Conservation (phyloP, 805 yeast species). For the Nakazawaea anatomiae region DNA sequence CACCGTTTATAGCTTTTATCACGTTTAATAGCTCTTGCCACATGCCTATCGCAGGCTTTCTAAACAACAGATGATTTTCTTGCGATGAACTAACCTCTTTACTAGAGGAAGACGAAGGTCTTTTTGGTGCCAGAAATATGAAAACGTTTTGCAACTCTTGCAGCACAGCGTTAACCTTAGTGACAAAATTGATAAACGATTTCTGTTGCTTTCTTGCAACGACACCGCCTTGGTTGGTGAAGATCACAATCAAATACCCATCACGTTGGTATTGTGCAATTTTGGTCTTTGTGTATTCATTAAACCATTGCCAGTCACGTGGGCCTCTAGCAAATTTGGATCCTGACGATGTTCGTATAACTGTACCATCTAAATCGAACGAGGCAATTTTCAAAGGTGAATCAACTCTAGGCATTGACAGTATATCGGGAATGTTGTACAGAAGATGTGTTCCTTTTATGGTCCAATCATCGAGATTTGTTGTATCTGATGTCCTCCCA, state of each 20-base stretch:
- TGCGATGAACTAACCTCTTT: conserved; percentile 21
- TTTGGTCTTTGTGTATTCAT: conserved; percentile 21
- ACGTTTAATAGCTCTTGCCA: conserved; percentile 48
- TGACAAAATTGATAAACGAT: conserved; percentile 32
- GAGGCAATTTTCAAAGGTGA: conserved; percentile 44
- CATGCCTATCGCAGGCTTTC: conserved; percentile 84
- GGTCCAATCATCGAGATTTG: background rate
- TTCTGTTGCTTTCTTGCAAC: conserved; percentile 31
- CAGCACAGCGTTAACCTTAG: conserved; percentile 34
- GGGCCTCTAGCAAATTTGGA: conserved; percentile 49
- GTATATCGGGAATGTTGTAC: background rate
- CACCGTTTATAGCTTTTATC: conserved; percentile 17
- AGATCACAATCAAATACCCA: conserved; percentile 48
- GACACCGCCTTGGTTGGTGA: conserved; percentile 83
- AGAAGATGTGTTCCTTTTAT: conserved; percentile 2
- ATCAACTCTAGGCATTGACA: background rate
- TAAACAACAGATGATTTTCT: conserved; percentile 30
- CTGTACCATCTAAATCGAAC: conserved; percentile 83
- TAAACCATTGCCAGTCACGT: conserved; percentile 73
- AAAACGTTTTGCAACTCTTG: conserved; percentile 28
- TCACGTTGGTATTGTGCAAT: conserved; percentile 18
- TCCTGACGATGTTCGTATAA: conserved; percentile 63
- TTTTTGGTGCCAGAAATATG: conserved; percentile 61
- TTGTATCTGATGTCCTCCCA: background rate
- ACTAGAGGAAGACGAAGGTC: conserved; percentile 26